Evolutionary conservation across 2,329 filamentous ascomycete genomes (phyloP), one percentile per base, ranked within the genome.

Genomic region (Calonectria pteridis): DNA sequence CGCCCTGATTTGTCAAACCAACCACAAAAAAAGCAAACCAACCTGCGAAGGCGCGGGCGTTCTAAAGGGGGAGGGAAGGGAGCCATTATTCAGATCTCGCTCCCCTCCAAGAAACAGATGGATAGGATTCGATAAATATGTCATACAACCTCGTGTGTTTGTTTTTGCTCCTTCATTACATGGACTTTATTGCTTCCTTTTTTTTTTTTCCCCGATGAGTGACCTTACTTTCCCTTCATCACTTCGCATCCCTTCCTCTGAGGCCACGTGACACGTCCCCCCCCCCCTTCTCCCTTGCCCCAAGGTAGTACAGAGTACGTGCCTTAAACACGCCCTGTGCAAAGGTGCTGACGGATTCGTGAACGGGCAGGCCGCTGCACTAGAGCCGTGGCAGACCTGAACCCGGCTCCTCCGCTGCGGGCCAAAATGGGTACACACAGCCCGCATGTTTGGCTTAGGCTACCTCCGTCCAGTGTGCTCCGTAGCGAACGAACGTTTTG

Each of bases 251-350:
- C 43, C n/a, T 46, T 46, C 43, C 10, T 13, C 43, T 23, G n/a
- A 23, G 43, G 33, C 51, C 69, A 74, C 72, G 69, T 72, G 72
- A 75, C 62, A 35, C 26, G 29, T 59, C 10, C 31, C 50, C 31
- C 26, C 28, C 53, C 53, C 40, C 26, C 37, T 31, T n/a, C 28
- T 66, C 37, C 26, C 29, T 28, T 37, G 28, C 53, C 58, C 43
- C 20, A 46, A 46, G 43, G 43, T 46, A n/a, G 43, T 46, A 46
- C 43, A n/a, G 20, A n/a, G 43, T 23, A 46, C 43, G 43, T 46
- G 43, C 43, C 43, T 62, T 40, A 16, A 16, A 62, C 23, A 37
- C 33, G 55, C 55, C 55, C 33, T 33, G 53, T 35, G 29, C 20
- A 58, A 26, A 37, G 23, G 55, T 37, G 55, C 55, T 23, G 43